Base-by-base conservation (phyloP, 148 eudicot species). In the Nepenthes gracilis region DNA sequence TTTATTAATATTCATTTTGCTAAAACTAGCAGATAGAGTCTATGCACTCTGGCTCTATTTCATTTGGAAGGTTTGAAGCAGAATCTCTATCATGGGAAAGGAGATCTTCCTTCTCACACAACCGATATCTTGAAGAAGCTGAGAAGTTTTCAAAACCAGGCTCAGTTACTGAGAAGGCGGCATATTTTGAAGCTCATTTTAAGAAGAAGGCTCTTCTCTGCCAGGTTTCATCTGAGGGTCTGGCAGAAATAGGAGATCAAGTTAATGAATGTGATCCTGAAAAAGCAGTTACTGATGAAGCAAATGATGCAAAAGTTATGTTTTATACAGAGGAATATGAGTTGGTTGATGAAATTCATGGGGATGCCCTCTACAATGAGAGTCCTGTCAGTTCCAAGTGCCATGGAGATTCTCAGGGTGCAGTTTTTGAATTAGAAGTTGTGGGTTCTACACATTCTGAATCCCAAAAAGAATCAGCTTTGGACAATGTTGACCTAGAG, bases 81-180 rank as follows among this genome's bases (percentile, higher is more conserved):
- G 90, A 87, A 69, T 71, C 74, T 32, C 72, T 84, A 33, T 84
- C 83, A 35, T 87, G 95, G 95, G 95, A 87, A 68, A 80, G 85
- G 71, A 78, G 82, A 67, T 87, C 95, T 40, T 84, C 95, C 13
- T 87, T 87, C 75, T 76, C 84, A 2, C 90, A 84, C 71, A 87
- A 87, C 57, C 62, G 84, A 64, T 82, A 87, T 71, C 81, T 87
- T 54, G 95, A 87, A 73, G 95, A 87, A 60, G 87, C 81, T 32
- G 90, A 84, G 74, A 87, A 75, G 67, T 80, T 61, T 66, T 79
- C 85, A 33, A 84, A 69, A 64, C 83, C 90, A n/a, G 95, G 95
- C 60, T 84, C 85, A 36, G 95, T 87, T 43, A 84, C 77, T 40
- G 82, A 87, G 75, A 87, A 82, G 67, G 78, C 78, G 76, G 95